A percentile compares a stretch with the other conserved stretches of the same genome.
Conservation (phyloP, 2,329 filamentous ascomycete species). For the Drechslerella stenobrocha region DNA sequence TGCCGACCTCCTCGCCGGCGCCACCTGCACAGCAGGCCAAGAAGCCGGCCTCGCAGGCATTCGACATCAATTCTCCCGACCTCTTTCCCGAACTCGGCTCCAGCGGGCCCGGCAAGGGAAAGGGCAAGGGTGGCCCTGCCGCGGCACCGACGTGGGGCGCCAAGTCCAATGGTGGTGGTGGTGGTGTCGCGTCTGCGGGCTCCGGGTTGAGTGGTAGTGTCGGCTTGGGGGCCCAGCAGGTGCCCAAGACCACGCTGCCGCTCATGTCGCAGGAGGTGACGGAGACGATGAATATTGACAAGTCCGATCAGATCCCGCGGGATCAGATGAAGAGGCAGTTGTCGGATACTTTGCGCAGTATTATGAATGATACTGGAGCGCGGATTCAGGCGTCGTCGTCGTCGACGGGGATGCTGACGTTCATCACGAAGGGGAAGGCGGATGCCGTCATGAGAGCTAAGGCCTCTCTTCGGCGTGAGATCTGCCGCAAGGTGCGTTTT, state of each 20-base stretch:
- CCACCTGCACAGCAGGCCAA: slow-evolving; percentile 19
- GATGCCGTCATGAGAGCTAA: slow-evolving; percentile 81
- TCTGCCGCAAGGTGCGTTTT: slow-evolving; percentile 74
- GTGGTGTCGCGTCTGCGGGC: slow-evolving; percentile 9
- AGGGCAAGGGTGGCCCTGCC: slow-evolving; percentile 62
- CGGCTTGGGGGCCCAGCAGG: slow-evolving; percentile 60
- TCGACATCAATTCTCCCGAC: slow-evolving; percentile 87
- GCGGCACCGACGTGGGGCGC: slow-evolving; percentile 74
- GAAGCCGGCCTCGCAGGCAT: slow-evolving; percentile 57
- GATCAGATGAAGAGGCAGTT: slow-evolving; percentile 81
- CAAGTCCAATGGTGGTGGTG: slow-evolving; percentile 62
- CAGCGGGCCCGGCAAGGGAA: slow-evolving; percentile 41
- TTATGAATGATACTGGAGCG: slow-evolving; percentile 88
- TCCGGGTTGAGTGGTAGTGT: slow-evolving; percentile 59
- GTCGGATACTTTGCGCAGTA: slow-evolving; percentile 81
- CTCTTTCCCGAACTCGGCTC: slow-evolving; percentile 88
- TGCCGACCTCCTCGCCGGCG: slow-evolving; percentile 46
- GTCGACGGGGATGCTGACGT: slow-evolving; percentile 72
- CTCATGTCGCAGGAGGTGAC: slow-evolving; percentile 56
- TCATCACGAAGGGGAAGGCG: slow-evolving; percentile 72
- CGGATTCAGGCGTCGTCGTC: slow-evolving; percentile 75
- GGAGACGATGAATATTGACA: slow-evolving; percentile 70
- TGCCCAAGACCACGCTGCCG: slow-evolving; percentile 59
- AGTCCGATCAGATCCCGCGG: slow-evolving; percentile 74
- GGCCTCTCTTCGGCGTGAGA: slow-evolving; percentile 83